These are phyloP conservation scores for Macrocystidia cucumis DNA, from an alignment of 1,284 basidiomycete genomes.

Conservation along the genomic window DNA sequence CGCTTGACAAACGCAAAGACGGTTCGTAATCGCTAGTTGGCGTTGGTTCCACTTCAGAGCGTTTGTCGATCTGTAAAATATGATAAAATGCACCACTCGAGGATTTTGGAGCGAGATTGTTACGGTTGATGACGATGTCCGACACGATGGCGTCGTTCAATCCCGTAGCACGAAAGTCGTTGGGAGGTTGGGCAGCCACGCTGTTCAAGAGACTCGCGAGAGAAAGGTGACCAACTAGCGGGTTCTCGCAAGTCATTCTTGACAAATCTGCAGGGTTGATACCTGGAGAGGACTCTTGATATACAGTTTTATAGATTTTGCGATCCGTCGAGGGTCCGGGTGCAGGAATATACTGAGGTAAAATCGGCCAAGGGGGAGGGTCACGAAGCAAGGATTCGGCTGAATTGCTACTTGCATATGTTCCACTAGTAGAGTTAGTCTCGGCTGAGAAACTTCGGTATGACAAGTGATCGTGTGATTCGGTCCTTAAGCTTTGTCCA, in stretches of 20 bases:
- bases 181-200: constrained; percentile 1
- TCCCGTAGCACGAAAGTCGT: no score
- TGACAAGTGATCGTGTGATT: no score
- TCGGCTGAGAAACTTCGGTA: constrained; percentile 5
- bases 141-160: no score
- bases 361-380: constrained; percentile 6
- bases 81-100: not conserved
- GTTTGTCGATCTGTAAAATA: not conserved
- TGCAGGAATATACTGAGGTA: constrained; percentile 2
- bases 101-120: constrained; percentile 2
- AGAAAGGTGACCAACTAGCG: not conserved
- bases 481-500: no score
- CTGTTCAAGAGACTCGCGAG: constrained; percentile 1
- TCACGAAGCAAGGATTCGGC: constrained; percentile 1
- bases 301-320: not conserved
- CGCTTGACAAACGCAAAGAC: constrained; percentile 2
- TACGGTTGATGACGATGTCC: not conserved
- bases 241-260: constrained; percentile 2
- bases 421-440: constrained; percentile 1
- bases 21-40: constrained; percentile 11
- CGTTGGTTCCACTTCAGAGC: constrained; percentile 3
- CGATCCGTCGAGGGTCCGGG: not conserved
- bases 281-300: constrained; percentile 5
- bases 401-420: no score
- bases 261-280: constrained; percentile 10